Evolutionary conservation across 306 rosid species (phyloP), one percentile per base, ranked within the genome.

Genomic region (Delonix regia): DNA sequence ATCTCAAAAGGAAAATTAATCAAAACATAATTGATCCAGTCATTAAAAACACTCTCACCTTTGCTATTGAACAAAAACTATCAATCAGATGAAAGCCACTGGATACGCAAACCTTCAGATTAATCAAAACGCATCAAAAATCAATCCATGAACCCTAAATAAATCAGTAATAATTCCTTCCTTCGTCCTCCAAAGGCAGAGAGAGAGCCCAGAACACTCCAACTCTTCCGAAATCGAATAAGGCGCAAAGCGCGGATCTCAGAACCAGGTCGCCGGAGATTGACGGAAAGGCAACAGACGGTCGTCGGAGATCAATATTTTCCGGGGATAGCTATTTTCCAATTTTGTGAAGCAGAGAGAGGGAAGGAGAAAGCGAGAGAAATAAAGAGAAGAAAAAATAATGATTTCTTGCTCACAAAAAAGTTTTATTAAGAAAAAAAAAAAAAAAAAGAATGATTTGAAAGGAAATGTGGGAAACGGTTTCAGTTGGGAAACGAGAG

Each of bases 401-500:
- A 61, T 56, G 76, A 56, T 69, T 60, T 65, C 44, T 24, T 30
- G 16, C 5, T 5, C 52, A 5, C 12, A 28, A 33, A 21, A 33
- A 49, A 25, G 53, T 45, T 19, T 9, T 19, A 15, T 34, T 19
- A 13, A 60, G 22, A 39, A 36, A 66, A 64, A 55, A 28, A 57
- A 38, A 0, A 0, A 21, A 71, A 25, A 65, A 5, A 69, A 22
- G 28, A 68, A 42, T 22, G 10, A 72, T 69, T 47, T 48, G 75
- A 71, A 69, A 8, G 24, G 63, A 12, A 18, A n/a, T 36, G 9
- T 13, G 22, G 44, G 66, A 75, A 86, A 86, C 89, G 85, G 89
- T 83, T 90, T 83, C 80, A 44, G 89, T 88, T 79, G 75, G 74
- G 69, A 78, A 70, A 30, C 25, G 71, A 44, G 81, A 75, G 64